Conservation (phyloP, 768 basidiomycete species). For the Heimioporus sp. region DNA sequence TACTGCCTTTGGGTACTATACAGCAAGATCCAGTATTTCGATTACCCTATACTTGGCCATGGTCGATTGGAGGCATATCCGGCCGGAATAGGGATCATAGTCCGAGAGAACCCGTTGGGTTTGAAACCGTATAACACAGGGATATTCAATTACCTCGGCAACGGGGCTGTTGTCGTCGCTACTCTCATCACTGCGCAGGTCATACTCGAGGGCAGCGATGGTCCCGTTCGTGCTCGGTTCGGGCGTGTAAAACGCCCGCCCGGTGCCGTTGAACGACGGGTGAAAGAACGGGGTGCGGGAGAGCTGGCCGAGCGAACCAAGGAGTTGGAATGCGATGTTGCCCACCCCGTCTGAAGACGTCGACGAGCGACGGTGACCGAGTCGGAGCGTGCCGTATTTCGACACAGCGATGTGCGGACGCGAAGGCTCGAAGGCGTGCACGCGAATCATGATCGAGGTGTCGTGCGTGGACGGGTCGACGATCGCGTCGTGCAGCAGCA, state of each 20-base stretch:
- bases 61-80: conserved; percentile 7
- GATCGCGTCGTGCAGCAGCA: conserved; percentile 14
- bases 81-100: conserved; percentile 22
- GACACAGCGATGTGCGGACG: background rate
- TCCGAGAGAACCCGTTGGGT: conserved; percentile 3
- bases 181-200: background rate
- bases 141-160: conserved; percentile 4
- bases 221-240: background rate
- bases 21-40: conserved; percentile 16
- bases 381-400: conserved; percentile 9
- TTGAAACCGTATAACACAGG: background rate
- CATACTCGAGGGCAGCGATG: conserved; percentile 12
- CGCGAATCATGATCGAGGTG: conserved; percentile 6
- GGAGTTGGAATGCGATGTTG: conserved; percentile 5
- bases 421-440: background rate
- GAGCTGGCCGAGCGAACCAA: background rate
- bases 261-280: conserved; percentile 14
- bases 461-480: conserved; percentile 9
- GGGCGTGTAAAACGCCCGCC: conserved; percentile 7
- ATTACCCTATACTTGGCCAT: background rate
- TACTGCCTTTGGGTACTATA: background rate
- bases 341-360: background rate
- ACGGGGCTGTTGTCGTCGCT: too few species aligned
- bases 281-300: background rate
- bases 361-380: background rate